Base-by-base conservation (phyloP, 495 filamentous ascomycete species). In the Glonium stellatum region DNA sequence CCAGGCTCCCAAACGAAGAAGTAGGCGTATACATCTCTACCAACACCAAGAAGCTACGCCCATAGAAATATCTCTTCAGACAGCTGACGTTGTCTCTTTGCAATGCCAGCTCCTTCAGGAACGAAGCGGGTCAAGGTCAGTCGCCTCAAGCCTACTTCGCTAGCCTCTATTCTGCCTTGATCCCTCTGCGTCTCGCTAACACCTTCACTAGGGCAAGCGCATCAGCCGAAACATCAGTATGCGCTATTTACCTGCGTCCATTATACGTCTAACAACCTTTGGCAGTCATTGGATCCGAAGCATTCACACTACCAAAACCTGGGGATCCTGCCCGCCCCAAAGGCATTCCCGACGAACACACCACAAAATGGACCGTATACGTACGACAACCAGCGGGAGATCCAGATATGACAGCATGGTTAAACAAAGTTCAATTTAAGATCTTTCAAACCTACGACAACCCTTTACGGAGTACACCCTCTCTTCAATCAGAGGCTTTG, bases 361-460 rank as follows among this genome's bases (percentile, higher is more conserved):
- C 92, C 31, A 95, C 96, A 75, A 85, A 86, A 67, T 98, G 92
- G 92, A 87, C 86, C 63, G 87, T 98, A 42, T 97, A 89, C 71
- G 89, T 98, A 54, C 87, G 87, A 59, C 88, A 89, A 59, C 75
- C 95, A 64, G 85, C 91, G 70, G 87, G 85, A 70, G 83, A 87
- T 64, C 73, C 73, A 15, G 88, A 95, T 75, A 87, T 96, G 67
- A 90, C 88, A 54, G 91, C 93, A 76, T 98, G 93, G 88, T 81
- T 97, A 63, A 90, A 91, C 57, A 93, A 96, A 68, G 93, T 97
- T 4, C 89, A 95, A 71, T 97, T 98, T 79, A 97, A 97, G 71
- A 82, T 98, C 4, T 90, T 96, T 78, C 91, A 97, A 68, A 93
- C 91, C 5, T 97, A 96, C 71, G 82, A 88, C 37, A 92, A 96